These are phyloP conservation scores for Phytophthora sp. DNA, from an alignment of 352 stramenopile species.

Conservation along the genomic window DNA sequence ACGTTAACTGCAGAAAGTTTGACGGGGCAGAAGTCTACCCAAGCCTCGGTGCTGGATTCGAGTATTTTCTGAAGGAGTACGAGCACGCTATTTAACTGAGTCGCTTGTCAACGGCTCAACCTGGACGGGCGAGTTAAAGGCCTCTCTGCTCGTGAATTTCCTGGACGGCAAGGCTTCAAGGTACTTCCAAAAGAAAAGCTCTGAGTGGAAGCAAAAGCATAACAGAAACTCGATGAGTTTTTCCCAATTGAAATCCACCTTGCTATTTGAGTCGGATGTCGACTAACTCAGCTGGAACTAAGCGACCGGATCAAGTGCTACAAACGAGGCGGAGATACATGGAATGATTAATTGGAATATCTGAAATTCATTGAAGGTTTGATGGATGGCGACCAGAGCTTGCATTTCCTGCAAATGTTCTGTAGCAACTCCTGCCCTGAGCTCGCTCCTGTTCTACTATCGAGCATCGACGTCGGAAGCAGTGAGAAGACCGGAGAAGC, in stretches of 20 bases:
- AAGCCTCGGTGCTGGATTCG: no score
- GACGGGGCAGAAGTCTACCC: no score
- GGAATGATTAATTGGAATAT: conserved; percentile 11
- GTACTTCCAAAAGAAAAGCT: conserved; percentile 20
- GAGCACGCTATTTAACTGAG: background rate
- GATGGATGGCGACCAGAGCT: conserved; percentile 8
- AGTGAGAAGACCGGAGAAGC: background rate
- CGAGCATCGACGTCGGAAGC: background rate
- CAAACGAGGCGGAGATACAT: conserved; percentile 7
- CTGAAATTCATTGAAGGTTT: conserved; percentile 15
- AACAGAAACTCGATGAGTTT: background rate
- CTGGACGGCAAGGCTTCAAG: conserved; percentile 7
- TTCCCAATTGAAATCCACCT: background rate
- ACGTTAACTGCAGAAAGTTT: no score
- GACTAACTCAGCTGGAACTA: conserved; percentile 7
- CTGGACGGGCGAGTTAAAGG: conserved; percentile 7
- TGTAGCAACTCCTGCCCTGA: conserved; percentile 1
- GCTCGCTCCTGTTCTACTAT: background rate
- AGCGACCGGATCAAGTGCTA: conserved; percentile 1
- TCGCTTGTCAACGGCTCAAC: conserved; percentile 13
- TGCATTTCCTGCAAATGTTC: conserved; percentile 6
- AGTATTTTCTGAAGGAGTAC: no score
- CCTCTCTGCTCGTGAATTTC: conserved; percentile 12
- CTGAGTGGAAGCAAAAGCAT: conserved; percentile 5
- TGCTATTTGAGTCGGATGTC: conserved; percentile 7